Evolutionary conservation across 148 eudicot genomes (phyloP), one percentile per base, ranked within the genome.

Genomic region (Diospyros lotus): DNA sequence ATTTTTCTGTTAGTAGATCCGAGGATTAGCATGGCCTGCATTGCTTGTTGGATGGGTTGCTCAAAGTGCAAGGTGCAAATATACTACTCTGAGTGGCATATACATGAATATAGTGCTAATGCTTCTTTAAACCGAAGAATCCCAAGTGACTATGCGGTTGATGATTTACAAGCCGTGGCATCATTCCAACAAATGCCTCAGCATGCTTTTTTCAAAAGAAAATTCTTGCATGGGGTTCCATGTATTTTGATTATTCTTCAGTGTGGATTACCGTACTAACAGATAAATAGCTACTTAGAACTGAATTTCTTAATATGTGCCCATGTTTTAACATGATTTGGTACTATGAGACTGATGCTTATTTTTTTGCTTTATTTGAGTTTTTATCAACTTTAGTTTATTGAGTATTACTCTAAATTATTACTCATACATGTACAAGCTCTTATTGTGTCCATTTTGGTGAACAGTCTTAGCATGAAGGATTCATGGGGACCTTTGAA

Each of bases 11-110:
- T 82, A 56, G 68, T 75, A 95, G 99, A 93, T 91, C 75, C 88
- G 99, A 76, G 97, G 91, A 75, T 87, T 96, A 74, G 98, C 99
- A 80, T 96, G 99, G 99, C 99, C 99, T 72, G 98, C 98, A 60
- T 81, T 91, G 77, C 94, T 96, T 77, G 82, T 91, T 79, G 98
- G 99, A 81, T 93, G 93, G 98, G 91, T 96, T 80, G 97, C 98
- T 82, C 98, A 96, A 81, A 93, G 99, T 82, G 99, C 98, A 77
- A 96, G 99, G 99, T 96, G 61, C 73, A 77, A 62, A 70, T 2
- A 66, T 66, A 55, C 59, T 61, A 8, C 18, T 4, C 55, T 54
- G n/a, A 43, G 4, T 71, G 58, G 43, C 17, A 17, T 60, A 15
- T 67, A 51, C 39, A 39, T 41, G 72, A 54, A 41, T 58, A 38